Evolutionary conservation across 2,329 filamentous ascomycete genomes (phyloP).

Genomic region (Apiospora kogelbergensis): DNA sequence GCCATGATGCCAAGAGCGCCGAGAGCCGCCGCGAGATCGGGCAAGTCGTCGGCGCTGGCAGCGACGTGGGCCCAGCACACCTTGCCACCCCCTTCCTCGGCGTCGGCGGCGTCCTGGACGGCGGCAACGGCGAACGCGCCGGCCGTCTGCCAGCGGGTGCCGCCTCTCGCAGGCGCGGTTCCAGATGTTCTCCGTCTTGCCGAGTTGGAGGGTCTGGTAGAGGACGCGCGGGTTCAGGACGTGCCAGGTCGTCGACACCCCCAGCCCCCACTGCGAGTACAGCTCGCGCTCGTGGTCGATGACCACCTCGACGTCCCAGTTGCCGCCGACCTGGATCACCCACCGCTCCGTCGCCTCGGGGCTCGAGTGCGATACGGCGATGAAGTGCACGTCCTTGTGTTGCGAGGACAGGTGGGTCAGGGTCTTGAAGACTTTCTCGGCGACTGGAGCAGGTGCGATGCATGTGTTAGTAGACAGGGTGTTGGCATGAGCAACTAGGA

Average conservation of each 20-base stretch:
- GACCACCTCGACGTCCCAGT: slow-evolving; percentile 57
- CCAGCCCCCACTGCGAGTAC: slow-evolving; percentile 67
- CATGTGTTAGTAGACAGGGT: background rate
- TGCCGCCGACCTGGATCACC: slow-evolving; percentile 56
- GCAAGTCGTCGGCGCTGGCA: slow-evolving; percentile 49
- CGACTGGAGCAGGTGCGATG: slow-evolving; percentile 45
- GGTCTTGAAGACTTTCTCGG: slow-evolving; percentile 63
- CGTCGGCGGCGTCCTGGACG: slow-evolving; percentile 49
- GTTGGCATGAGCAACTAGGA: background rate
- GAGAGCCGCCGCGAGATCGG: slow-evolving; percentile 35
- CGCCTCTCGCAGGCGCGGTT: slow-evolving; percentile 65
- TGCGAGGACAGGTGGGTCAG: slow-evolving; percentile 52
- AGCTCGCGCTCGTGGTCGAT: slow-evolving; percentile 59
- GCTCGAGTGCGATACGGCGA: slow-evolving; percentile 63
- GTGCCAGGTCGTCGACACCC: slow-evolving; percentile 60
- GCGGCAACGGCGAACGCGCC: slow-evolving; percentile 63
- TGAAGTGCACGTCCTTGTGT: slow-evolving; percentile 52
- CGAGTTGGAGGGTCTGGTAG: slow-evolving; percentile 57
- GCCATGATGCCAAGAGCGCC: slow-evolving; percentile 13
- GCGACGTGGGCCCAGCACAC: slow-evolving; percentile 47
- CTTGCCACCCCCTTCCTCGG: slow-evolving; percentile 52
- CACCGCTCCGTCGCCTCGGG: slow-evolving; percentile 54
- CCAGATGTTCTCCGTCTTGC: slow-evolving; percentile 64
- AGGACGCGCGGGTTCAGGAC: slow-evolving; percentile 59
- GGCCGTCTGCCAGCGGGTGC: slow-evolving; percentile 66